Conservation (phyloP, 257 asterid species). For the Nicotiana tabacum region DNA sequence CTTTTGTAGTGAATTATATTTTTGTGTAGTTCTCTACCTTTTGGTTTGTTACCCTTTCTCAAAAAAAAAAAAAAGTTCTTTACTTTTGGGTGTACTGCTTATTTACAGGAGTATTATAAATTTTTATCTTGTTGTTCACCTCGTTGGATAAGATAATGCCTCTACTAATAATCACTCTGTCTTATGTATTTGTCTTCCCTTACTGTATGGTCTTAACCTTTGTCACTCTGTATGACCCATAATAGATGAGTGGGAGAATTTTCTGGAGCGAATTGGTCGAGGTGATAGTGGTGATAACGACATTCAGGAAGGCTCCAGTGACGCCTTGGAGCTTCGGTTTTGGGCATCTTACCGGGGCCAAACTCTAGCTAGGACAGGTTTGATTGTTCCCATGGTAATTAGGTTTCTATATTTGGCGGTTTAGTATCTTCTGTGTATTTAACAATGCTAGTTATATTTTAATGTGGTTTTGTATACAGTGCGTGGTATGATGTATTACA, state of each 20-base stretch:
- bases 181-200: not conserved
- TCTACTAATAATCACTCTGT: not conserved
- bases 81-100: not conserved
- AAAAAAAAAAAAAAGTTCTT: not conserved
- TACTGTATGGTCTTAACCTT: not conserved
- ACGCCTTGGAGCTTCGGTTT: conserved; percentile 86
- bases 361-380: conserved; percentile 97
- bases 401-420: not conserved
- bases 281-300: conserved; percentile 68
- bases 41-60: not conserved
- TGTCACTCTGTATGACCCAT: not conserved
- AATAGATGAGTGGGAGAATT: conserved; percentile 94
- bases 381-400: not conserved
- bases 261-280: conserved; percentile 83
- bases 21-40: not conserved
- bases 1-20: not conserved
- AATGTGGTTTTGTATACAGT: conserved; percentile 41
- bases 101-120: not conserved
- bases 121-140: not conserved
- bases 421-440: conserved; percentile 3
- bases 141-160: conserved; percentile 3
- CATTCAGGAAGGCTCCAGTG: conserved; percentile 67
- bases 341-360: conserved; percentile 99
- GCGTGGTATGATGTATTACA: conserved; percentile 98
- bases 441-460: not conserved